Percentiles rank a stretch among this genome's conserved stretches.
phyloP scores from a whole-genome alignment of 768 basidiomycete genomes.

The Brasilioporus rufonigricans region DNA sequence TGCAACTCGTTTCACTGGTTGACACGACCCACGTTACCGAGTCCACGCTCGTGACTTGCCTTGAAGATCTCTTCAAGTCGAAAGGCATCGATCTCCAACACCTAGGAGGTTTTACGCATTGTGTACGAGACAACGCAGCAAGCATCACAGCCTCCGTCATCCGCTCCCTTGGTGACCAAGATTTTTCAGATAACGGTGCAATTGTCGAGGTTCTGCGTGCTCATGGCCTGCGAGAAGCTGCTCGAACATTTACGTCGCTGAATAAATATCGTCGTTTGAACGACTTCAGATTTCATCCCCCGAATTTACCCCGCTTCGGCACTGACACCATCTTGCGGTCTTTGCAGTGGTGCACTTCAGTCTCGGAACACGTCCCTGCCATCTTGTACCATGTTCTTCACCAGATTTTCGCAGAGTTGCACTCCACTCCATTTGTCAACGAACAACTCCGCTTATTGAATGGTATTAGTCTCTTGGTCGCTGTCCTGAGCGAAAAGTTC shows the following conservation, averaged over 20 bases:
- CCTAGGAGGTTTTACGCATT: slow-evolving; percentile 33
- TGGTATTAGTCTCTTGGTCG: slow-evolving; percentile 69
- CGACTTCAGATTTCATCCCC: slow-evolving; percentile 53
- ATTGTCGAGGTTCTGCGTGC: slow-evolving; percentile 47
- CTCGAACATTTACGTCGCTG: slow-evolving; percentile 47
- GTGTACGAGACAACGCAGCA: slow-evolving; percentile 48
- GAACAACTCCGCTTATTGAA: slow-evolving; percentile 79
- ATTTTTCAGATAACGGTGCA: slow-evolving; percentile 49
- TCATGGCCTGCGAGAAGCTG: slow-evolving; percentile 35
- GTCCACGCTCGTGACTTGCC: slow-evolving; percentile 22
- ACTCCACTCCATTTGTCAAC: slow-evolving; percentile 70
- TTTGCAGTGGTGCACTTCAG: slow-evolving; percentile 56
- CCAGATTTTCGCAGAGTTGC: slow-evolving; percentile 64
- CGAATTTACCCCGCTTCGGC: slow-evolving; percentile 63
- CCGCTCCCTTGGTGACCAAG: slow-evolving; percentile 65
- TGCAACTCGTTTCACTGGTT: slow-evolving; percentile 51
- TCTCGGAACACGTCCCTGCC: slow-evolving; percentile 46
- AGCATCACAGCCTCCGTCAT: slow-evolving; percentile 58
- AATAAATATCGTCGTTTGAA: slow-evolving; percentile 49
- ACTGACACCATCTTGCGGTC: slow-evolving; percentile 51
- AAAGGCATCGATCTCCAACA: slow-evolving; percentile 32
- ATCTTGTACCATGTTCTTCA: slow-evolving; percentile 78
- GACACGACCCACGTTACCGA: slow-evolving; percentile 27
- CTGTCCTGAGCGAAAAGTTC: slow-evolving; percentile 57
- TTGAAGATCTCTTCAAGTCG: slow-evolving; percentile 37